Base-by-base conservation (phyloP, 225 moss, liverwort and hornwort species). In the Pleurozium schreberi region DNA sequence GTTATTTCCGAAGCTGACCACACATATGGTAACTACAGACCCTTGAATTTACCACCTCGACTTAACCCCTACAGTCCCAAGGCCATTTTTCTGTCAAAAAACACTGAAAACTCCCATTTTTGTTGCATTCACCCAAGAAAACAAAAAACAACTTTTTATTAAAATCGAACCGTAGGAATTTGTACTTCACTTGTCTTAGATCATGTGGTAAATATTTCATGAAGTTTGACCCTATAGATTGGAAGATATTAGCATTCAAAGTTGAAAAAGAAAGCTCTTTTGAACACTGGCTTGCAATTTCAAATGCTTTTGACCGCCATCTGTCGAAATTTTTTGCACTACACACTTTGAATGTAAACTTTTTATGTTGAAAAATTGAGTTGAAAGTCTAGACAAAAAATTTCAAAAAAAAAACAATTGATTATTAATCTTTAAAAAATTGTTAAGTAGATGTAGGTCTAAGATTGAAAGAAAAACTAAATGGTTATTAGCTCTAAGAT, bases 391-490 rank as follows among this genome's bases (percentile, higher is more conserved):
- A 13, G 5, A n/a, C n/a, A 25, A 2, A 5, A n/a, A 27, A 25
- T 14, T 26, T 25, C 0, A 13, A 3, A 40, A 25, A 69, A 69
- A 5, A 42, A 14, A 42, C 14, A 25, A 2, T 40, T 70, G 1
- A 26, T 70, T 70, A 42, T 42, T 15, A 15, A 42, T 40, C 14
- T 27, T 43, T 9, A 43, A 42, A 3, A 16, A 27, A 5, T 16
- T 43, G 1, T 43, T 71, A 5, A 71, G n/a, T n/a, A n/a, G n/a
- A n/a, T n/a, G n/a, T n/a, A 43, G 0, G 3, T 10, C 27, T 2
- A 0, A 28, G 43, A 43, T 27, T 43, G 10, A 43, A 71, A 5
- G 71, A 71, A 71, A 8, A 71, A 73, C 3, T 27, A 28, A 28
- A 45, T 45, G 28, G 4, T 75, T 4, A 12, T 11, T 18, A 49